These are phyloP conservation scores for Aspergillus sp. DNA, from an alignment of 2,329 filamentous ascomycete species.

Conservation along the genomic window DNA sequence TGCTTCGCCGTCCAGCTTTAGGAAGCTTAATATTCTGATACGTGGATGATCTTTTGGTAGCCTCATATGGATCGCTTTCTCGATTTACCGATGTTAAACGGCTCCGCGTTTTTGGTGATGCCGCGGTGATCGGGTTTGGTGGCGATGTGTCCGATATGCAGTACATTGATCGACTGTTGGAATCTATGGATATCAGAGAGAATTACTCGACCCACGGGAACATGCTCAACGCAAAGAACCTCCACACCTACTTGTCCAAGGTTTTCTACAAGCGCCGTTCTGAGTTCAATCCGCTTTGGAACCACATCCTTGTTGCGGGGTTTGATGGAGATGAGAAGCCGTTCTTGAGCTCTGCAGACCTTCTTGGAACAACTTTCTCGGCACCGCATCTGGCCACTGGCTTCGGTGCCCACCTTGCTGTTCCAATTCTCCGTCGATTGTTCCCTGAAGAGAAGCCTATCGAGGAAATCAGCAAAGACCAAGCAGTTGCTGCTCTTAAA, in stretches of 20 bases:
- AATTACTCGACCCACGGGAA: conserved; percentile 63
- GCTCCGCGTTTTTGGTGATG: conserved; percentile 79
- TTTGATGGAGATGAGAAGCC: conserved; percentile 74
- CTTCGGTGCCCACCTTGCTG: conserved; percentile 86
- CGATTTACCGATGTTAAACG: conserved; percentile 97
- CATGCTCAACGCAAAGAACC: conserved; percentile 79
- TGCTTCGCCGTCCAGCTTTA: background rate
- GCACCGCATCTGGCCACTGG: conserved; percentile 87
- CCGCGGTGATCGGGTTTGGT: conserved; percentile 84
- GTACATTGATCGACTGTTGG: conserved; percentile 87
- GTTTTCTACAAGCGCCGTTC: conserved; percentile 92
- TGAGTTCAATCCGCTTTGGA: conserved; percentile 97
- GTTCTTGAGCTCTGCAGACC: conserved; percentile 86
- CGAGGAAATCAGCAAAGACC: conserved; percentile 65
- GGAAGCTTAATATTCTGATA: conserved; percentile 13
- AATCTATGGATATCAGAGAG: conserved; percentile 80
- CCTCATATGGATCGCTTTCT: conserved; percentile 94
- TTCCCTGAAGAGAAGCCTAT: conserved; percentile 80
- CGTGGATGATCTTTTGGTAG: conserved; percentile 42
- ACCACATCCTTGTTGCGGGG: conserved; percentile 85
- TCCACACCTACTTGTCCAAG: conserved; percentile 95
- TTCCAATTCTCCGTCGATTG: conserved; percentile 80
- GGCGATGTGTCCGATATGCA: conserved; percentile 99
- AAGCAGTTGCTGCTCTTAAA: conserved; percentile 75
- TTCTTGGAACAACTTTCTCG: conserved; percentile 87